A percentile compares a stretch with the other conserved stretches of the same genome.
phyloP scores from a whole-genome alignment of 2,329 filamentous ascomycete species.

The Fusarium tjaetaba region DNA sequence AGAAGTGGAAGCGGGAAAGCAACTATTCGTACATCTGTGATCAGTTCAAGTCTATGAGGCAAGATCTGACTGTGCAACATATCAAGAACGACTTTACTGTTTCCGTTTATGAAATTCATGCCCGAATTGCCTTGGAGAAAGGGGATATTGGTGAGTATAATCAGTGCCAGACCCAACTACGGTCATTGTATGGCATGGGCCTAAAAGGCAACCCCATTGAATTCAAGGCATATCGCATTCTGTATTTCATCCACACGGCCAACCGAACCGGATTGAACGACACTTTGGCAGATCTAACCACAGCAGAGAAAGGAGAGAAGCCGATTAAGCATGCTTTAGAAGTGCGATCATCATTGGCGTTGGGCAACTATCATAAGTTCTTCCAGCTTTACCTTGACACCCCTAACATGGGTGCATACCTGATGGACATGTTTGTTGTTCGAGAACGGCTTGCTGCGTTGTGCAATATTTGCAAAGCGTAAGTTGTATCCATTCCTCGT shows the following conservation, averaged over 20 bases:
- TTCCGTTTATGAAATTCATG: conserved; percentile 96
- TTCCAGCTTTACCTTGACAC: conserved; percentile 96
- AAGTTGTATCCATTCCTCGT: conserved; percentile 55
- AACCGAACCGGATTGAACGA: conserved; percentile 99
- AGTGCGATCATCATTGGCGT: conserved; percentile 88
- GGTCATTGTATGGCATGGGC: conserved; percentile 86
- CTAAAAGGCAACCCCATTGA: conserved; percentile 91
- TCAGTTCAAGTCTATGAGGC: conserved; percentile 97
- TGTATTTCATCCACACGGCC: conserved; percentile 99
- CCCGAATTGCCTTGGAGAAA: conserved; percentile 96
- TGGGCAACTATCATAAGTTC: conserved; percentile 97
- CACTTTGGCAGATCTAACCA: conserved; percentile 97
- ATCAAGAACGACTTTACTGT: conserved; percentile 98
- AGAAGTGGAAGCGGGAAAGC: conserved; percentile 91
- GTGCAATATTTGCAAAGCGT: conserved; percentile 95
- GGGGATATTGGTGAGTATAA: conserved; percentile 99
- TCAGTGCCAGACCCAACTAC: conserved; percentile 98
- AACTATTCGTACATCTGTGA: conserved; percentile 99
- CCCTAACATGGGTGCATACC: conserved; percentile 95
- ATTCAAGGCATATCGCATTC: conserved; percentile 98
- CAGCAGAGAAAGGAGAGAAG: conserved; percentile 88
- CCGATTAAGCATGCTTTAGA: conserved; percentile 91
- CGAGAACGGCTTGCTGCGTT: conserved; percentile 92
- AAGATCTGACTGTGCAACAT: conserved; percentile 97
- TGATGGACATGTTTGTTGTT: conserved; percentile 99